Evolutionary conservation across 169 alveolate species (phyloP).

Genomic region (Neospora caninum): DNA sequence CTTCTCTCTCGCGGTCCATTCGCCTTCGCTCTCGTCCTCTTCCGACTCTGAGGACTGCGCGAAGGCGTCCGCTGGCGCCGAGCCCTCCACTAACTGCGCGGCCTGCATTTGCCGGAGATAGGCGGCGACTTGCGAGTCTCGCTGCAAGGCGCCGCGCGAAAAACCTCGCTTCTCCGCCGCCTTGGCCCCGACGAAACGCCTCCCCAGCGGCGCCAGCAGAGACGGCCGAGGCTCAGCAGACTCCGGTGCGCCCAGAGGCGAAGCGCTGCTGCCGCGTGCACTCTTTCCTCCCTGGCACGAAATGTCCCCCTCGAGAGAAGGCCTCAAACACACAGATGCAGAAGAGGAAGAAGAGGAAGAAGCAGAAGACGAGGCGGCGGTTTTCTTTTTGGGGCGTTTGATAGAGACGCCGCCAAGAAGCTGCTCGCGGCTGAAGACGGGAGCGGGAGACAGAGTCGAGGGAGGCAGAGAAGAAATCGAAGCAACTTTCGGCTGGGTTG

Average conservation of each 20-base stretch:
- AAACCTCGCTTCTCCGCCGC: not conserved
- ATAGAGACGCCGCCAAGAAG: conserved; percentile 38
- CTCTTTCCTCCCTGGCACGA: too few species aligned
- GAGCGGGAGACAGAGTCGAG: not conserved
- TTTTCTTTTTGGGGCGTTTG: not conserved
- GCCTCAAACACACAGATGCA: too few species aligned
- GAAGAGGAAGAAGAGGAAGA: too few species aligned
- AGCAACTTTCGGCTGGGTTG: not conserved
- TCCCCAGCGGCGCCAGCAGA: too few species aligned
- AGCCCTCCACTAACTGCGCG: not conserved
- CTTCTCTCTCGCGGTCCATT: not conserved
- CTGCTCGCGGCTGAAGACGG: conserved; percentile 36
- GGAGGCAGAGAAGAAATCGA: not conserved
- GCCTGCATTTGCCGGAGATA: conserved; percentile 18
- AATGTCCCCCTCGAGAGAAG: too few species aligned
- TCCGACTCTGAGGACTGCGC: not conserved
- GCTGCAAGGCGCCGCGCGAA: not conserved
- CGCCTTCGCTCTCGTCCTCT: not conserved
- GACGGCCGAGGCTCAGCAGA: too few species aligned
- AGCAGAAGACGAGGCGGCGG: not conserved
- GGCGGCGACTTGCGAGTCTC: conserved; percentile 35
- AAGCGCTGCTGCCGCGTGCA: too few species aligned
- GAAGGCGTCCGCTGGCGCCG: not conserved
- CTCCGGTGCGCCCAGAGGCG: too few species aligned
- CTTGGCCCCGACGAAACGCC: too few species aligned